phyloP scores from a whole-genome alignment of 164 flowering plant species.

The Vitis amurensis region DNA sequence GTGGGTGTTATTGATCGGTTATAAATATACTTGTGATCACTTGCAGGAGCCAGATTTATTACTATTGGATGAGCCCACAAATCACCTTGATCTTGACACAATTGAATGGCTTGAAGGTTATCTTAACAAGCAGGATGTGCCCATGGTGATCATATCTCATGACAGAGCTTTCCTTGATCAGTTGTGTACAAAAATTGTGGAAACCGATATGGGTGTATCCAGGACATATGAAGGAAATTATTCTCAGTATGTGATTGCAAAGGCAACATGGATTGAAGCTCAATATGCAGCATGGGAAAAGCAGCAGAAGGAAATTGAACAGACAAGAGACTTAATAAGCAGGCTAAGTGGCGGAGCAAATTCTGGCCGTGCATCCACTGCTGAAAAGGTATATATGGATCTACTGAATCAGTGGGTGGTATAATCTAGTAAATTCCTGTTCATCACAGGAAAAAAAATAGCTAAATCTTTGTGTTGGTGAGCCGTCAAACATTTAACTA shows the following conservation, averaged over 20 bases:
- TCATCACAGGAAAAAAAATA: background rate
- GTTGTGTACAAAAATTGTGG: conserved; percentile 94
- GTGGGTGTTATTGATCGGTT: background rate
- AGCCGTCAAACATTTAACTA: too few relatives aligned
- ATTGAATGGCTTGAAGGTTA: conserved; percentile 99
- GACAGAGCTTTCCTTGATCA: conserved; percentile 99
- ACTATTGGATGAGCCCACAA: conserved; percentile 97
- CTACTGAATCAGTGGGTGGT: background rate
- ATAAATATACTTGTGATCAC: conserved; percentile 6
- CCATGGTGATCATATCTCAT: conserved; percentile 98
- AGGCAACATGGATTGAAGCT: conserved; percentile 88
- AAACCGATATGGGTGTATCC: conserved; percentile 97
- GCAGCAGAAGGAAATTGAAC: conserved; percentile 95
- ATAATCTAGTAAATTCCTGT: background rate
- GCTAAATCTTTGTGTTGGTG: too few relatives aligned
- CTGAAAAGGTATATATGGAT: conserved; percentile 72
- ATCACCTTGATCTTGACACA: conserved; percentile 97
- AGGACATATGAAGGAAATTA: conserved; percentile 89
- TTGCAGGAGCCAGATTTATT: conserved; percentile 92
- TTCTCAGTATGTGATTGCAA: conserved; percentile 72
- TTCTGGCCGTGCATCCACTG: conserved; percentile 96
- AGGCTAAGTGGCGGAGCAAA: conserved; percentile 92
- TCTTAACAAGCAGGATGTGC: conserved; percentile 80
- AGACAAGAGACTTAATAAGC: conserved; percentile 68
- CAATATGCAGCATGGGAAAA: conserved; percentile 96